Conservation (phyloP, 495 filamentous ascomycete species). For the Poronia punctata region DNA sequence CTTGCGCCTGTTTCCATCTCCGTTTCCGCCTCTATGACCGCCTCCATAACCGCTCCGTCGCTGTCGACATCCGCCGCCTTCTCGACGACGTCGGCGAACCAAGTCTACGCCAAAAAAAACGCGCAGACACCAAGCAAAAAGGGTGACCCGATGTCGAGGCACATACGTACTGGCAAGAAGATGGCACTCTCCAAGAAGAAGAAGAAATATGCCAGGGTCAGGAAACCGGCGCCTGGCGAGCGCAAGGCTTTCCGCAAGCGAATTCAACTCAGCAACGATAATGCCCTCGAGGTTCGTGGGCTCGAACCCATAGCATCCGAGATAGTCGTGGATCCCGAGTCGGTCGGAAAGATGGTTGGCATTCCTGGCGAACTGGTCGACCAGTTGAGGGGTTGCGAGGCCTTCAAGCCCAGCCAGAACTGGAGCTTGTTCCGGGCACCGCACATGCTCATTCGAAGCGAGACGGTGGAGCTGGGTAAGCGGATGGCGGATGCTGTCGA, state of each 20-base stretch:
- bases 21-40: slow-evolving; percentile 39
- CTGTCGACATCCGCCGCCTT: slow-evolving; percentile 38
- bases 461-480: slow-evolving; percentile 63
- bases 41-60: slow-evolving; percentile 28
- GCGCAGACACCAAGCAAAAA: slow-evolving; percentile 29
- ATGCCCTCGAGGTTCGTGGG: slow-evolving; percentile 68
- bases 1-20: slow-evolving; percentile 19
- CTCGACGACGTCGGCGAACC: too few relatives aligned
- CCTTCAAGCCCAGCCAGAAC: slow-evolving; percentile 84
- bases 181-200: slow-evolving; percentile 45
- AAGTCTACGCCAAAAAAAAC: too few relatives aligned
- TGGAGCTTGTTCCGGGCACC: slow-evolving; percentile 84
- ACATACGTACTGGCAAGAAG: slow-evolving; percentile 28
- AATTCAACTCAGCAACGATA: slow-evolving; percentile 86
- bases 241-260: slow-evolving; percentile 81
- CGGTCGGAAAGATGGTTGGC: slow-evolving; percentile 58
- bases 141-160: slow-evolving; percentile 27
- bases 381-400: slow-evolving; percentile 70
- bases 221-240: slow-evolving; percentile 64
- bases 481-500: slow-evolving; percentile 48
- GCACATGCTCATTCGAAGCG: slow-evolving; percentile 62
- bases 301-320: slow-evolving; percentile 53
- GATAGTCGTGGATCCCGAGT: slow-evolving; percentile 45
- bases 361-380: slow-evolving; percentile 67
- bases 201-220: slow-evolving; percentile 29